These are phyloP conservation scores for Dactylellina haptotyla DNA, from an alignment of 2,329 filamentous ascomycete genomes.

Conservation along the genomic window DNA sequence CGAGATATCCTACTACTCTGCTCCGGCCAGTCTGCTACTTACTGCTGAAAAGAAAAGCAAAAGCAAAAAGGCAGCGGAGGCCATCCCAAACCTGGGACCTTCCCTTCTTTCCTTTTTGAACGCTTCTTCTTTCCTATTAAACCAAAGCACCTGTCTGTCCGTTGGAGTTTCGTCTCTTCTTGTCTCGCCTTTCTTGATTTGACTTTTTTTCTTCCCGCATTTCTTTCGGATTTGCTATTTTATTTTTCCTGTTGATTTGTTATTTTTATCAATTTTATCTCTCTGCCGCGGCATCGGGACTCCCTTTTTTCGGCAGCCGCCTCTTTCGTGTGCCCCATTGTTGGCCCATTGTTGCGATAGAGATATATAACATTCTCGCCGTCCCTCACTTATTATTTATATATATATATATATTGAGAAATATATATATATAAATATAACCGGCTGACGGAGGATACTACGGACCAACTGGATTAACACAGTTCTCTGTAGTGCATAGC, in stretches of 20 bases:
- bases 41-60: conserved; percentile 39
- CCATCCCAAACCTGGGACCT: conserved; percentile 54
- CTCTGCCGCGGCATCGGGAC: background rate
- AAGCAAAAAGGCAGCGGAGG: conserved; percentile 23
- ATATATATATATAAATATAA: no score
- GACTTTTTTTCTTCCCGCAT: conserved; percentile 11
- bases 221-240: conserved; percentile 24
- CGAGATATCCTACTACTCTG: no score
- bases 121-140: conserved; percentile 55
- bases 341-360: conserved; percentile 18
- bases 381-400: background rate
- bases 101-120: conserved; percentile 55
- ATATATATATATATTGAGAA: no score
- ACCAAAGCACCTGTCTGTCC: conserved; percentile 45
- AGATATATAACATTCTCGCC: no score
- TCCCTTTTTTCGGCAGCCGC: background rate
- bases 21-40: no score
- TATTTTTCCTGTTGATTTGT: conserved; percentile 14
- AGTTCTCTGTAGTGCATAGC: conserved; percentile 52
- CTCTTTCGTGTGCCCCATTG: no score
- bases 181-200: conserved; percentile 39
- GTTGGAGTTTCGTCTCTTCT: conserved; percentile 51
- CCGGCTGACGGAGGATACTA: no score
- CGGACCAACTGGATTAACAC: no score
- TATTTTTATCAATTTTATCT: conserved; percentile 2